phyloP scores from a whole-genome alignment of 768 basidiomycete genomes.

The Phlebiopsis flavidoalba region DNA sequence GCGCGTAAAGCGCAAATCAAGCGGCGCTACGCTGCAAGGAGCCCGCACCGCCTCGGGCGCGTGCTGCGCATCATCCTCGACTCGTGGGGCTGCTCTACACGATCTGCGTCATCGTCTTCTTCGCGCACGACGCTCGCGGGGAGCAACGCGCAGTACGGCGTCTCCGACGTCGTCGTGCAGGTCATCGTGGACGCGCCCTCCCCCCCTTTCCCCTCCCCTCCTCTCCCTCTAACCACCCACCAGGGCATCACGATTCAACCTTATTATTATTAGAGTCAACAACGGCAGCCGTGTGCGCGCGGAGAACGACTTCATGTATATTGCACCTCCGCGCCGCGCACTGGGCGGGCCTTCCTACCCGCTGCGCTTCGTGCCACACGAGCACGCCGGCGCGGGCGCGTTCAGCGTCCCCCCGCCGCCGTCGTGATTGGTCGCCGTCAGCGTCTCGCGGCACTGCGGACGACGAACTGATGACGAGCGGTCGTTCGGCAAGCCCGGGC shows the following conservation, averaged over 20 bases:
- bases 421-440: conserved; percentile 7
- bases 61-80: conserved; percentile 12
- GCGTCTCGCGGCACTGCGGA: conserved; percentile 1
- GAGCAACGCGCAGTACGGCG: conserved; percentile 12
- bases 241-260: conserved; percentile 13
- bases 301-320: neutral
- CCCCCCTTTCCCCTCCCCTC: neutral
- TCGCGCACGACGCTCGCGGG: conserved; percentile 9
- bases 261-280: conserved; percentile 11
- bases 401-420: neutral
- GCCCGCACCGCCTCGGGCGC: conserved; percentile 1
- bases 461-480: conserved; percentile 3
- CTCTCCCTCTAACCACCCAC: neutral
- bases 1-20: conserved; percentile 1
- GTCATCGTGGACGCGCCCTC: conserved; percentile 9
- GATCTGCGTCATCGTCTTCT: conserved; percentile 9
- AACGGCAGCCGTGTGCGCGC: conserved; percentile 8
- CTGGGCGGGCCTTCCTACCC: neutral
- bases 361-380: conserved; percentile 9
- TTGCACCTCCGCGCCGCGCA: neutral
- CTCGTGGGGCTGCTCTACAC: conserved; percentile 12
- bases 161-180: conserved; percentile 10
- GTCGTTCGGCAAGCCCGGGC: neutral
- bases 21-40: neutral
- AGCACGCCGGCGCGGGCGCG: conserved; percentile 1